Evolutionary conservation across 1,284 basidiomycete species (phyloP).

Genomic region (Tremellales sp.): DNA sequence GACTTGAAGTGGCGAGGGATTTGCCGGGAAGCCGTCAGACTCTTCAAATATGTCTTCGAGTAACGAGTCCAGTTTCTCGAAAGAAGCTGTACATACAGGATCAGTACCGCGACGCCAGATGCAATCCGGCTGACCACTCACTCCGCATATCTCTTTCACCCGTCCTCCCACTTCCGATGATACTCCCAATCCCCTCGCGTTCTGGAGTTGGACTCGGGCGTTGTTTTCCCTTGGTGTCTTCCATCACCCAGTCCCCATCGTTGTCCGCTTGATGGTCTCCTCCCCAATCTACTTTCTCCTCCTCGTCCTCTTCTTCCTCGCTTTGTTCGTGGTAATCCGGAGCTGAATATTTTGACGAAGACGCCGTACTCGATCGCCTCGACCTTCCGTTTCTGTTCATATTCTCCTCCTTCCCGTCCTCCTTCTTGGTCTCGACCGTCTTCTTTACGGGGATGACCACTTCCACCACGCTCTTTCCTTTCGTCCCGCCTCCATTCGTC

Average conservation of each 20-base stretch:
- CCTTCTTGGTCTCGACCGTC: not conserved
- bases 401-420: slow-evolving; percentile 3
- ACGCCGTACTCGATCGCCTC: slow-evolving; percentile 11
- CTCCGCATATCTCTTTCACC: slow-evolving; percentile 73
- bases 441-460: slow-evolving; percentile 4
- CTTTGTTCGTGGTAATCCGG: too few relatives aligned
- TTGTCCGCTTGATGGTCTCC: slow-evolving; percentile 15
- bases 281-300: slow-evolving; percentile 40
- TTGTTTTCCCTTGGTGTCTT: slow-evolving; percentile 11
- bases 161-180: slow-evolving; percentile 50
- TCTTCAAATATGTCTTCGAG: slow-evolving; percentile 87
- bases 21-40: slow-evolving; percentile 70
- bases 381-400: too few relatives aligned
- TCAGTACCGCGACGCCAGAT: not conserved
- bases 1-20: slow-evolving; percentile 57
- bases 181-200: not conserved
- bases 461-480: not conserved
- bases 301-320: slow-evolving; percentile 34
- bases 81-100: slow-evolving; percentile 53
- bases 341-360: too few relatives aligned
- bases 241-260: slow-evolving; percentile 39
- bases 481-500: not conserved
- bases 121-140: slow-evolving; percentile 41
- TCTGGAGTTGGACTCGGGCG: slow-evolving; percentile 14
- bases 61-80: slow-evolving; percentile 66